Conservation (phyloP, 495 filamentous ascomycete genomes). For the Lindgomyces ingoldianus region DNA sequence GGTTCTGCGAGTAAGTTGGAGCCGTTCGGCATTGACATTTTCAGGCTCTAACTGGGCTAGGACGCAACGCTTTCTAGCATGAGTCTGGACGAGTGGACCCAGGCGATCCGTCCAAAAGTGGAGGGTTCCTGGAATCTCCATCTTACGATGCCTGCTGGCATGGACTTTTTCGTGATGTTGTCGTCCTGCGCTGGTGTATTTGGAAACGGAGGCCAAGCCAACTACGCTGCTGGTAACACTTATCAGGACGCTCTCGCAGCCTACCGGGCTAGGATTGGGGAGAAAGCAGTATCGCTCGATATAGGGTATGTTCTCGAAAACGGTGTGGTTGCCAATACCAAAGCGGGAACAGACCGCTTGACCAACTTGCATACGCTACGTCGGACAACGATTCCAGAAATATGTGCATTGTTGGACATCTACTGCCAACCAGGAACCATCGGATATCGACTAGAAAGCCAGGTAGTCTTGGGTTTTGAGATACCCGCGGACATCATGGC, state of each 20-base stretch:
- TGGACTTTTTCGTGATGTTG: constrained; percentile 23
- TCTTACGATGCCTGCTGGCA: neutral
- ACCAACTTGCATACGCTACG: neutral
- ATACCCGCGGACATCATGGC: neutral
- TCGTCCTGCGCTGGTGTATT: constrained; percentile 3
- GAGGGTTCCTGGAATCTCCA: constrained; percentile 18
- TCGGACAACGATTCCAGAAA: neutral
- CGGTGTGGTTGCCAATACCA: constrained; percentile 15
- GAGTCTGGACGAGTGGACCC: neutral
- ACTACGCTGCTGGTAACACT: constrained; percentile 7
- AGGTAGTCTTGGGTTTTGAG: neutral
- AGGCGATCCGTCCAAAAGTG: constrained; percentile 1
- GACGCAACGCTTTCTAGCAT: constrained; percentile 7
- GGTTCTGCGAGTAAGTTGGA: constrained; percentile 14
- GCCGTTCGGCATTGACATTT: no score
- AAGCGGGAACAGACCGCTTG: neutral
- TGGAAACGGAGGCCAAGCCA: neutral
- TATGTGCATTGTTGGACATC: constrained; percentile 5
- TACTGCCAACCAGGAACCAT: constrained; percentile 1
- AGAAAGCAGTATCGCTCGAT: neutral
- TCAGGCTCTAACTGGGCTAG: neutral
- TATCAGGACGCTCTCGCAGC: neutral
- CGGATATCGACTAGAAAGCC: neutral
- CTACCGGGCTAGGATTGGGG: neutral
- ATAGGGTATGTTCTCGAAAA: neutral